Conservation (phyloP, 225 moss, liverwort and hornwort genomes). For the Pleurozium schreberi region DNA sequence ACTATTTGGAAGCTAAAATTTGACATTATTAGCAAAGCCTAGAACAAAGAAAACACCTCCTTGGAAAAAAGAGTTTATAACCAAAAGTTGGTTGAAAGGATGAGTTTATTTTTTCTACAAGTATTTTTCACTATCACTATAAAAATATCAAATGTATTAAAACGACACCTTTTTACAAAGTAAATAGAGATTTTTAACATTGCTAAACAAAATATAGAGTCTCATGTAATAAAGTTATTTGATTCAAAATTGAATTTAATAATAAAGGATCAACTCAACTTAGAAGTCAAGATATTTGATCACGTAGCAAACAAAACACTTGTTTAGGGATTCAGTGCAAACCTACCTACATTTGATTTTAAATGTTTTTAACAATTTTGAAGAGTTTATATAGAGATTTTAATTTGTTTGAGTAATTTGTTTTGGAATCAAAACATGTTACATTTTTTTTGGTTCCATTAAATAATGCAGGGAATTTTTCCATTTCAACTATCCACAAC, state of each 20-base stretch:
- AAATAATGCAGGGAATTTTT: neutral
- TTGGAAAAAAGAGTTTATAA: neutral
- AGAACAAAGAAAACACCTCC: accelerated
- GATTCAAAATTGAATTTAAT: neutral
- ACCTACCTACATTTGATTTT: neutral
- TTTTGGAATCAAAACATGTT: neutral
- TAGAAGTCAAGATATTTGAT: neutral
- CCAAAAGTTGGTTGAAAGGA: neutral
- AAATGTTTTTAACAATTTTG: neutral
- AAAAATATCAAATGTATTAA: neutral
- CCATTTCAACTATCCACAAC: neutral
- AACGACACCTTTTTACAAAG: neutral
- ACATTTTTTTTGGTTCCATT: neutral
- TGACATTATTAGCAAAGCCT: accelerated
- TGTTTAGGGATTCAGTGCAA: accelerated
- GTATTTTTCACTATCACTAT: neutral
- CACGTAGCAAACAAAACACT: neutral
- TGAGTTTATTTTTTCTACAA: neutral
- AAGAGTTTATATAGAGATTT: neutral
- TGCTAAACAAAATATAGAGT: neutral
- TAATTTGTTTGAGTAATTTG: neutral
- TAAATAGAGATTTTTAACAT: neutral
- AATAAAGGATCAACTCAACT: neutral
- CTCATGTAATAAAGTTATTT: neutral
- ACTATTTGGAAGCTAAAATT: accelerated